These are phyloP conservation scores for Scenedesmus sp. DNA, from an alignment of 163 green algal species.

Conservation along the genomic window DNA sequence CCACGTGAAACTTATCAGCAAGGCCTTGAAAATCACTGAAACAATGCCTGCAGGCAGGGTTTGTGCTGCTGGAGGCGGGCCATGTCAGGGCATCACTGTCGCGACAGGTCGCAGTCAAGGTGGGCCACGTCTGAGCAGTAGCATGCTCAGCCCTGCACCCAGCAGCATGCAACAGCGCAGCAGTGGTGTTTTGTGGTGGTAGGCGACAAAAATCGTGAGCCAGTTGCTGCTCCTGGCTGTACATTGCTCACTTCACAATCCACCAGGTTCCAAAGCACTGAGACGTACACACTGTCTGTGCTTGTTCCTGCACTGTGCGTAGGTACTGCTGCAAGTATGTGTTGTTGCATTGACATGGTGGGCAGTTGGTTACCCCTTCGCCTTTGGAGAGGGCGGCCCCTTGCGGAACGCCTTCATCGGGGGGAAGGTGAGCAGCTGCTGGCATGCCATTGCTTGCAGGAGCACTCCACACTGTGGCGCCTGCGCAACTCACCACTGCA, in stretches of 20 bases:
- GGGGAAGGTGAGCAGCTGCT: neutral
- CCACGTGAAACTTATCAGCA: neutral
- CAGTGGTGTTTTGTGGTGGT: neutral
- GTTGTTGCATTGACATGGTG: constrained; percentile 63
- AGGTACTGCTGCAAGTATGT: constrained; percentile 57
- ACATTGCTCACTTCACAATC: neutral
- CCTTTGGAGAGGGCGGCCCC: constrained; percentile 47
- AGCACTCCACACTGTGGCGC: too few species aligned
- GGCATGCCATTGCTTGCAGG: neutral
- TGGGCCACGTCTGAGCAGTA: neutral
- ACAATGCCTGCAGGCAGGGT: constrained; percentile 34
- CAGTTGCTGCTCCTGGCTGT: neutral
- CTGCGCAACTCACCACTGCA: too few species aligned
- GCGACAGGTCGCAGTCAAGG: constrained; percentile 23
- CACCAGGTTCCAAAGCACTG: too few species aligned
- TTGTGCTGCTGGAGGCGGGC: constrained; percentile 48
- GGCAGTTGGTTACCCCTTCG: constrained; percentile 63
- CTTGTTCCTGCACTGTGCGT: neutral
- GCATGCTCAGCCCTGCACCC: neutral
- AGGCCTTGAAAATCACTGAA: neutral
- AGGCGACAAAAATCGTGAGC: neutral
- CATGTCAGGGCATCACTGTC: constrained; percentile 15
- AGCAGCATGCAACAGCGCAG: neutral
- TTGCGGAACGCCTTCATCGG: constrained; percentile 23
- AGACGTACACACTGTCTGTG: too few species aligned